Evolutionary conservation across 2,329 filamentous ascomycete species (phyloP).

Genomic region (Alternaria consortialis): DNA sequence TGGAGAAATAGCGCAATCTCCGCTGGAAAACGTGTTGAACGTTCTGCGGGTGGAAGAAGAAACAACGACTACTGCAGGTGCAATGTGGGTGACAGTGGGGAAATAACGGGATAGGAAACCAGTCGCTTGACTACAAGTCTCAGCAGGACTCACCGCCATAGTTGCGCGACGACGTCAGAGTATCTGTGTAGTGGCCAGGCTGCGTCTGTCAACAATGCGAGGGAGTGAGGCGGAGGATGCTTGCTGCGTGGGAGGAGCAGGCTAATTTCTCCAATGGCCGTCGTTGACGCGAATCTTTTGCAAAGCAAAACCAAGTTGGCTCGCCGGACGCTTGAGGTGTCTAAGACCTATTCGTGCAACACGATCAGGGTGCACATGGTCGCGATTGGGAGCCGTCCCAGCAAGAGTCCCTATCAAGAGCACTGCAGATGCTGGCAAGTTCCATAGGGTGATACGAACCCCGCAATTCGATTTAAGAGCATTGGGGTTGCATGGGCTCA

Average conservation of each 20-base stretch:
- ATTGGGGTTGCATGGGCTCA: background rate
- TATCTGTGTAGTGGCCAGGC: background rate
- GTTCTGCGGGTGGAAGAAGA: slow-evolving; percentile 24
- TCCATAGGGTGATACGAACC: slow-evolving; percentile 18
- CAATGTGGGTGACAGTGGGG: slow-evolving; percentile 32
- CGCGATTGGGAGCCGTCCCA: slow-evolving; percentile 8
- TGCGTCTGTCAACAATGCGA: background rate
- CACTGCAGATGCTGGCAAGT: slow-evolving; percentile 16
- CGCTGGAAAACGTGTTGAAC: slow-evolving; percentile 24
- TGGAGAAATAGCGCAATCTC: slow-evolving; percentile 7
- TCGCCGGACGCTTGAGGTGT: background rate
- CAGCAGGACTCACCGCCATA: slow-evolving; percentile 36
- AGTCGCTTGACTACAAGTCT: slow-evolving; percentile 25
- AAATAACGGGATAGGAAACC: slow-evolving; percentile 21
- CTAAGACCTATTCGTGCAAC: background rate
- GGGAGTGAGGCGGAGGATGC: slow-evolving; percentile 15
- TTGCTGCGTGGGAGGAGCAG: slow-evolving; percentile 4
- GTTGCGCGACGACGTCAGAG: slow-evolving; percentile 3
- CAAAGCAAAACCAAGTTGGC: slow-evolving; percentile 11
- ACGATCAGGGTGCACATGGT: slow-evolving; percentile 9
- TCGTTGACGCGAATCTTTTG: slow-evolving; percentile 9
- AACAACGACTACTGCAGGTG: slow-evolving; percentile 38
- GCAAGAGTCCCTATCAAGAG: slow-evolving; percentile 1
- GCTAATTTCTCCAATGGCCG: background rate
- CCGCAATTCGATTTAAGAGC: slow-evolving; percentile 11